A percentile compares a stretch with the other conserved stretches of the same genome.
These are phyloP conservation scores for Rosa chinensis DNA, from an alignment of 306 rosid species.

Conservation along the genomic window DNA sequence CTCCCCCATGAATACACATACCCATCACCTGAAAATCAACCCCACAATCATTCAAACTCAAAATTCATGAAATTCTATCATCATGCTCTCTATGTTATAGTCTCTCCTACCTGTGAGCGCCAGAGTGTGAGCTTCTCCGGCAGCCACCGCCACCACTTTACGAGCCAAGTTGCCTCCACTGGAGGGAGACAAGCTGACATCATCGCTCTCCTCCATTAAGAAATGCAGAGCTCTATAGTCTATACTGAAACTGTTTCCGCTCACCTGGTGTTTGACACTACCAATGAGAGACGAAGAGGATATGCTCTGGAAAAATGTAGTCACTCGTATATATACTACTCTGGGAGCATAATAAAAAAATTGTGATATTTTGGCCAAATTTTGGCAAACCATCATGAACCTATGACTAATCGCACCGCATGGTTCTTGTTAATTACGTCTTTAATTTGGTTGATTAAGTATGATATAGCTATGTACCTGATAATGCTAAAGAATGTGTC, in stretches of 20 bases:
- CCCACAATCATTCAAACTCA: neutral
- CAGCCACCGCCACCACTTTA: conserved; percentile 39
- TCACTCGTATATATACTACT: too few relatives aligned
- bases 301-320: too few relatives aligned
- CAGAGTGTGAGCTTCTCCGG: conserved; percentile 63
- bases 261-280: too few relatives aligned
- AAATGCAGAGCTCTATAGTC: neutral
- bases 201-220: conserved; percentile 31
- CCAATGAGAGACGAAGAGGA: neutral
- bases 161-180: conserved; percentile 17
- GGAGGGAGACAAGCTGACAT: neutral
- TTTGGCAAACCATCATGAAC: neutral
- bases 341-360: too few relatives aligned
- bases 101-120: conserved; percentile 44
- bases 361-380: neutral
- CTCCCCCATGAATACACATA: conserved; percentile 86
- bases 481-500: neutral
- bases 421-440: neutral
- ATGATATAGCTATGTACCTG: neutral
- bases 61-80: neutral
- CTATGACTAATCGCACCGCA: neutral
- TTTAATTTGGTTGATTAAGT: neutral
- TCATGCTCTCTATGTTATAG: neutral
- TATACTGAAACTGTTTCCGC: too few relatives aligned
- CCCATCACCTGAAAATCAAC: conserved; percentile 59